A percentile compares a stretch with the other conserved stretches of the same genome.
Conservation (phyloP, 345 rosid genomes). For the Linum trigynum region DNA sequence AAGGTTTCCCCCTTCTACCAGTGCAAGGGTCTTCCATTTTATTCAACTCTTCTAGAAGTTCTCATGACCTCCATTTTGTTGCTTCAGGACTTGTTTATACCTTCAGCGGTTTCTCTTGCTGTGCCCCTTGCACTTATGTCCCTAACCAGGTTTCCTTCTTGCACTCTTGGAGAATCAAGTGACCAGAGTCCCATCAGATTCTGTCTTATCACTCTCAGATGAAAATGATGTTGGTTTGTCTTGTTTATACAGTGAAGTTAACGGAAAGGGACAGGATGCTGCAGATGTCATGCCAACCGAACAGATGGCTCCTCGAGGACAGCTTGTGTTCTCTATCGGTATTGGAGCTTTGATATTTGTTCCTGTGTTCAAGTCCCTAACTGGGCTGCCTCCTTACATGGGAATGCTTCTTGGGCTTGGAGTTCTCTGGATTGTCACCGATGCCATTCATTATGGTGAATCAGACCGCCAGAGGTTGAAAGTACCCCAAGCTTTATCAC, state of each 20-base stretch:
- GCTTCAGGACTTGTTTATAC: slow-evolving; percentile 57
- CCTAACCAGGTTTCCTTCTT: slow-evolving; percentile 59
- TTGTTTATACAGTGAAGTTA: slow-evolving; percentile 59
- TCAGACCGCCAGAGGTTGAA: slow-evolving; percentile 79
- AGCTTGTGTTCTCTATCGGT: slow-evolving; percentile 75
- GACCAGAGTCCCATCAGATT: slow-evolving; percentile 6
- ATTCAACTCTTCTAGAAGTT: neutral
- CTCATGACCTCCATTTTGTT: slow-evolving; percentile 7
- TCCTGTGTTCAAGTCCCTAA: slow-evolving; percentile 83
- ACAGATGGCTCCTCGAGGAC: slow-evolving; percentile 89
- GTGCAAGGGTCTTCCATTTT: neutral
- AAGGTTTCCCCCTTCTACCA: slow-evolving; percentile 37
- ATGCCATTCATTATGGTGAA: slow-evolving; percentile 92
- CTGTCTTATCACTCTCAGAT: slow-evolving; percentile 10
- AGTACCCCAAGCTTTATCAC: slow-evolving; percentile 91
- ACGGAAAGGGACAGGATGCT: slow-evolving; percentile 62
- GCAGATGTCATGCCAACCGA: slow-evolving; percentile 64
- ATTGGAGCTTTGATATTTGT: slow-evolving; percentile 83
- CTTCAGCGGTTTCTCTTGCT: slow-evolving; percentile 71
- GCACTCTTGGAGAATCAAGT: slow-evolving; percentile 9
- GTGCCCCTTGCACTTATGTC: slow-evolving; percentile 85
- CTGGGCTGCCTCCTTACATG: slow-evolving; percentile 95
- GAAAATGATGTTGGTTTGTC: slow-evolving; percentile 21
- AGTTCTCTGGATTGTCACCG: slow-evolving; percentile 93
- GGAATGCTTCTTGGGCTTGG: slow-evolving; percentile 93